A percentile compares a stretch with the other conserved stretches of the same genome.
phyloP scores from a whole-genome alignment of 2,329 filamentous ascomycete genomes.

The Trichoderma brevicompactum region DNA sequence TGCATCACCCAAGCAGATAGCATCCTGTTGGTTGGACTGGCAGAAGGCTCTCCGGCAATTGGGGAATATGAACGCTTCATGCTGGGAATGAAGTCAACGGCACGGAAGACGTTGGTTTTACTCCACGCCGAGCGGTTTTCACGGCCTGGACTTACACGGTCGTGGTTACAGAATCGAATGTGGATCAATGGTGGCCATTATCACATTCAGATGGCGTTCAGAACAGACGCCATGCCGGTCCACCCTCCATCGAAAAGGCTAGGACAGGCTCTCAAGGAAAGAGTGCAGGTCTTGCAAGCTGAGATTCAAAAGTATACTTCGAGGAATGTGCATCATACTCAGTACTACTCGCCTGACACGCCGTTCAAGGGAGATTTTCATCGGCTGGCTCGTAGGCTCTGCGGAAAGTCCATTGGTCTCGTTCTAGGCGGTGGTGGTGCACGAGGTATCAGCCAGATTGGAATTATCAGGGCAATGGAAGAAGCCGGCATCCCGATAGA shows the following conservation, averaged over 20 bases:
- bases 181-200: constrained; percentile 99
- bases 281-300: constrained; percentile 91
- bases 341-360: constrained; percentile 87
- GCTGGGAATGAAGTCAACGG: constrained; percentile 95
- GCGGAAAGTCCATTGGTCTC: constrained; percentile 91
- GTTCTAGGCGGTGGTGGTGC: constrained; percentile 94
- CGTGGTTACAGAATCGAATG: constrained; percentile 88
- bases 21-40: constrained; percentile 88
- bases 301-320: constrained; percentile 99
- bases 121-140: constrained; percentile 90
- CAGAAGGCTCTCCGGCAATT: constrained; percentile 85
- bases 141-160: constrained; percentile 78
- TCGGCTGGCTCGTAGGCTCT: constrained; percentile 83
- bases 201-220: constrained; percentile 94
- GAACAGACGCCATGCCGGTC: constrained; percentile 73
- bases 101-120: constrained; percentile 87
- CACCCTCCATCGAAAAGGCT: constrained; percentile 77
- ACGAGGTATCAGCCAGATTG: constrained; percentile 87
- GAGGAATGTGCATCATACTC: constrained; percentile 82
- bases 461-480: constrained; percentile 92
- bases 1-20: constrained; percentile 97
- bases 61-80: constrained; percentile 97
- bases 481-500: constrained; percentile 97
- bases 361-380: constrained; percentile 98
- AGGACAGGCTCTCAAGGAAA: constrained; percentile 83